Conservation (phyloP, 106 monocot genomes). For the Ottelia alismoides region DNA sequence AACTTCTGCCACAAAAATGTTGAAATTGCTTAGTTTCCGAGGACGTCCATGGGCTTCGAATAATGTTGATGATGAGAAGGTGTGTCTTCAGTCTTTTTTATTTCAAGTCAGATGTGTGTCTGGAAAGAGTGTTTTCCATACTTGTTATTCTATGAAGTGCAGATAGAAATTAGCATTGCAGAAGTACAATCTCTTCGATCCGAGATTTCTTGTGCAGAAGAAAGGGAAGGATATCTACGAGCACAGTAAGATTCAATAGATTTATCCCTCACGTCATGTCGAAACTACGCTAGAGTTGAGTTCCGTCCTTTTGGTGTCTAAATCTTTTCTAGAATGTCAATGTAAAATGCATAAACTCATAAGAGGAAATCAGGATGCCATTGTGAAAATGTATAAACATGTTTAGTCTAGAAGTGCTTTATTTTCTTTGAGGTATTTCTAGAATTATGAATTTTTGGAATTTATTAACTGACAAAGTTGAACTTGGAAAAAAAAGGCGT, state of each 20-base stretch:
- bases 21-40: slow-evolving; percentile 45
- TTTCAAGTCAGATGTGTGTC: background rate
- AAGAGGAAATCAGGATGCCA: no score
- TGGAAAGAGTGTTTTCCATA: background rate
- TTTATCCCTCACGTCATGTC: no score
- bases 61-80: slow-evolving; percentile 37
- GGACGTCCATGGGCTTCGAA: slow-evolving; percentile 39
- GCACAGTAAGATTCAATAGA: slow-evolving; percentile 39
- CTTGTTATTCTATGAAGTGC: slow-evolving; percentile 3
- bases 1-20: slow-evolving; percentile 42
- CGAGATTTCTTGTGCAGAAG: slow-evolving; percentile 58
- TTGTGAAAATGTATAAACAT: no score
- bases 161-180: slow-evolving; percentile 51
- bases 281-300: no score
- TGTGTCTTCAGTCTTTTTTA: slow-evolving; percentile 1
- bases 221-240: slow-evolving; percentile 59
- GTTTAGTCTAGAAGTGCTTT: no score
- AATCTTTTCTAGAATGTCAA: no score
- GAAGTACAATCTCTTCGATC: slow-evolving; percentile 58
- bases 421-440: no score
- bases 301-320: no score
- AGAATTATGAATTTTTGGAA: no score
- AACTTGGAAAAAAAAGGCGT: no score
- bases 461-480: no score
- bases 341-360: no score